Conservation (phyloP, 2,329 filamentous ascomycete genomes). For the Rhinocladiella similis region DNA sequence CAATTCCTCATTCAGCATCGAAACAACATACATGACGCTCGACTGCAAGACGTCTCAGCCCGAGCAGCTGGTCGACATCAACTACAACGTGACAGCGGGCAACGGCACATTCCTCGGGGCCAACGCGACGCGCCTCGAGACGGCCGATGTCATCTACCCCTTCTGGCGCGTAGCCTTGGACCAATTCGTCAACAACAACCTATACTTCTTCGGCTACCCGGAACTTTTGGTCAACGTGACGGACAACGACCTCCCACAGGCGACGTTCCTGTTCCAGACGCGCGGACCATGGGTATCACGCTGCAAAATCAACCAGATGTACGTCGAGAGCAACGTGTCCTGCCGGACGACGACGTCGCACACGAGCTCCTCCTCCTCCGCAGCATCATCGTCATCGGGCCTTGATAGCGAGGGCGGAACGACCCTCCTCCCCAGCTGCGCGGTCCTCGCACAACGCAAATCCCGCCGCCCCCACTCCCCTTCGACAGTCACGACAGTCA, state of each 20-base stretch:
- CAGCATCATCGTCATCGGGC: not conserved
- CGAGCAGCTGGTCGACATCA: slow-evolving; percentile 10
- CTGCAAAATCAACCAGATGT: slow-evolving; percentile 21
- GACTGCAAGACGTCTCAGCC: slow-evolving; percentile 17
- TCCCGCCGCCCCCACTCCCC: slow-evolving; percentile 13
- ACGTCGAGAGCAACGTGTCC: slow-evolving; percentile 19
- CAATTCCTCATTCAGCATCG: slow-evolving; percentile 23
- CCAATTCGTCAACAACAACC: slow-evolving; percentile 13
- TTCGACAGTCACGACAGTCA: slow-evolving; percentile 18
- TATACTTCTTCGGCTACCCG: slow-evolving; percentile 16
- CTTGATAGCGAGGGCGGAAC: not conserved
- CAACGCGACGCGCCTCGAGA: slow-evolving; percentile 9
- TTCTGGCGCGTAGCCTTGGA: slow-evolving; percentile 20
- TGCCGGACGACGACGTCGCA: slow-evolving; percentile 4
- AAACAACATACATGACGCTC: slow-evolving; percentile 26
- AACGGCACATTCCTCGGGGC: slow-evolving; percentile 19
- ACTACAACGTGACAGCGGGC: slow-evolving; percentile 13
- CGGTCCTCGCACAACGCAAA: slow-evolving; percentile 13
- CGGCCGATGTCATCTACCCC: slow-evolving; percentile 8
- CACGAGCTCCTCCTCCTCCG: slow-evolving; percentile 7
- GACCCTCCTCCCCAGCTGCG: slow-evolving; percentile 9
- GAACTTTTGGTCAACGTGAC: slow-evolving; percentile 14
- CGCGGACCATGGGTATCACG: slow-evolving; percentile 15
- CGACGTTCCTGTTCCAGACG: slow-evolving; percentile 20
- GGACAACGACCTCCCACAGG: slow-evolving; percentile 14